A percentile compares a stretch with the other conserved stretches of the same genome.
Conservation (phyloP, 352 stramenopile species). For the Pseudoperonospora humuli region DNA sequence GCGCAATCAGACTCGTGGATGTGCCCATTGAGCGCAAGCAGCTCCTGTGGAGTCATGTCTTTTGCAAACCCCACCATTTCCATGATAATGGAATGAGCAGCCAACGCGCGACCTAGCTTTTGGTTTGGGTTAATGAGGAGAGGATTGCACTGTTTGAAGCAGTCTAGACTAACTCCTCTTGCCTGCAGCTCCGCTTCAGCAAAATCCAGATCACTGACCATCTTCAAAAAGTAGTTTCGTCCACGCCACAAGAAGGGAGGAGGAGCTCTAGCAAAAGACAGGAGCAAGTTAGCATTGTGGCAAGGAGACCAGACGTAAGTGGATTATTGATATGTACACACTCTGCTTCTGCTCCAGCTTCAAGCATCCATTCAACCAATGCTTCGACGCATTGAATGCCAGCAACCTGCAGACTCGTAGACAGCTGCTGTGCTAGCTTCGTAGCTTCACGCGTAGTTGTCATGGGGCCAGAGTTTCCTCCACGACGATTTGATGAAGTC, state of each 20-base stretch:
- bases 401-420: too few relatives aligned
- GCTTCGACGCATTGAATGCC: too few relatives aligned
- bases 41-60: slow-evolving; percentile 21
- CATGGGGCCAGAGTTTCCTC: too few relatives aligned
- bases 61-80: slow-evolving; percentile 58
- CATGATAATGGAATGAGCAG: slow-evolving; percentile 52
- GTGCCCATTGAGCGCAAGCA: too few relatives aligned
- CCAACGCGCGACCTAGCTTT: slow-evolving; percentile 56
- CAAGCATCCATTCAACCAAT: too few relatives aligned
- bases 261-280: slow-evolving; percentile 28
- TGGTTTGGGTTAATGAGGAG: slow-evolving; percentile 73
- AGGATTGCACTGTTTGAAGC: slow-evolving; percentile 46
- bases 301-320: too few relatives aligned
- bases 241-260: slow-evolving; percentile 65
- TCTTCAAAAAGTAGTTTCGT: slow-evolving; percentile 74
- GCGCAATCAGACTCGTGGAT: too few relatives aligned
- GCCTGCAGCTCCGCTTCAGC: slow-evolving; percentile 39
- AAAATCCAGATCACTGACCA: slow-evolving; percentile 65
- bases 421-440: too few relatives aligned
- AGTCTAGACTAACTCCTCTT: slow-evolving; percentile 48
- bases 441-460: too few relatives aligned
- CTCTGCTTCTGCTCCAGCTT: too few relatives aligned
- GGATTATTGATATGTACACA: too few relatives aligned
- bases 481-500: too few relatives aligned
- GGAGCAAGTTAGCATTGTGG: slow-evolving; percentile 21